phyloP scores from a whole-genome alignment of 2,329 filamentous ascomycete species.

The Diaporthe sp. region DNA sequence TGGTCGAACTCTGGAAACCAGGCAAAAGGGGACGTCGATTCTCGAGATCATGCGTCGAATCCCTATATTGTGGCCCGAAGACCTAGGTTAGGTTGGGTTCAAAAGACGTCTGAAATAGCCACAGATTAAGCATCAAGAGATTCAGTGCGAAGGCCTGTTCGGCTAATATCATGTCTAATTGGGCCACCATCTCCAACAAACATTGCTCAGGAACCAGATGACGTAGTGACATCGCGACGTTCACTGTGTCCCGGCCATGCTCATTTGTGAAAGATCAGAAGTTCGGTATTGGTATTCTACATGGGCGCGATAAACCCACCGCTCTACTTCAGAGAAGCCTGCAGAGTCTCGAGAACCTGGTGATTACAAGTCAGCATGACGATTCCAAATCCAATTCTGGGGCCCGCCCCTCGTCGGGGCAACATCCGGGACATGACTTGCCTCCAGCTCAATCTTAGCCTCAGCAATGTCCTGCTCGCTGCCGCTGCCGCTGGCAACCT shows the following conservation, averaged over 20 bases:
- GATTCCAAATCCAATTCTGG: neutral
- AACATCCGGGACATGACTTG: constrained; percentile 54
- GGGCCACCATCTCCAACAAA: constrained; percentile 5
- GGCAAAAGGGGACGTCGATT: neutral
- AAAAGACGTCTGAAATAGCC: neutral
- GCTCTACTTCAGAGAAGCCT: constrained; percentile 83
- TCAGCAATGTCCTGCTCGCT: constrained; percentile 98
- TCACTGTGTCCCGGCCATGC: constrained; percentile 1
- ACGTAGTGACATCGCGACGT: neutral
- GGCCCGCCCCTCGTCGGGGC: neutral
- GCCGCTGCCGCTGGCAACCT: constrained; percentile 89
- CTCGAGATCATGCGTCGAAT: too few species aligned
- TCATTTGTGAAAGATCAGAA: constrained; percentile 11
- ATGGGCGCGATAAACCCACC: constrained; percentile 48
- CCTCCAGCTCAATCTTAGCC: constrained; percentile 99
- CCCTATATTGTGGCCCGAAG: too few species aligned
- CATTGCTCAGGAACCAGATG: neutral
- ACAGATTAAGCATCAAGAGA: neutral
- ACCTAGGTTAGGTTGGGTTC: neutral
- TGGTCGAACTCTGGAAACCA: too few species aligned
- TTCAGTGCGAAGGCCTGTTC: neutral
- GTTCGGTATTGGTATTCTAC: constrained; percentile 50
- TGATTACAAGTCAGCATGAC: constrained; percentile 51
- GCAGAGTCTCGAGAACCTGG: constrained; percentile 86
- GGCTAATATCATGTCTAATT: constrained; percentile 3